phyloP scores from a whole-genome alignment of 306 rosid genomes.

The Argentina anserina region DNA sequence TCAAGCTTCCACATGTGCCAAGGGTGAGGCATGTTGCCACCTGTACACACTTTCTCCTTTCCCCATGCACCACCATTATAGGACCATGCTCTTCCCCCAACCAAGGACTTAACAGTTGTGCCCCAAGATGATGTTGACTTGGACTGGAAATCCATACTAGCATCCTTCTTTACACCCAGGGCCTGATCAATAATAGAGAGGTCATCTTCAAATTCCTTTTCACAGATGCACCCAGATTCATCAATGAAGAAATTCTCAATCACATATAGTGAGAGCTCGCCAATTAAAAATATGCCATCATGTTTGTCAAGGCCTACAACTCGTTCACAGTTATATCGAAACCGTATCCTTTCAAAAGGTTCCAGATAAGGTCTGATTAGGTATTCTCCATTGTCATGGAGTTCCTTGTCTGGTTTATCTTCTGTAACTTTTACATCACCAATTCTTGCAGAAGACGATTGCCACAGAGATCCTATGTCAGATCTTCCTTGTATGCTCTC shows the following conservation, averaged over 20 bases:
- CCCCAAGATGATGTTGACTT: slow-evolving; percentile 76
- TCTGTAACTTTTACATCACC: slow-evolving; percentile 59
- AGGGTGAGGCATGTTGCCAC: slow-evolving; percentile 85
- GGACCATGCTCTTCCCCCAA: slow-evolving; percentile 99
- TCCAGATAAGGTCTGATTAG: slow-evolving; percentile 94
- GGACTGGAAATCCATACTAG: slow-evolving; percentile 75
- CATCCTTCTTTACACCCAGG: slow-evolving; percentile 93
- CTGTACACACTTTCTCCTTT: slow-evolving; percentile 76
- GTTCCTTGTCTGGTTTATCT: slow-evolving; percentile 76
- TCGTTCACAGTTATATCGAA: slow-evolving; percentile 91
- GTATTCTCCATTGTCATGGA: slow-evolving; percentile 86
- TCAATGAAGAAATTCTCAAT: slow-evolving; percentile 90
- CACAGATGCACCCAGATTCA: slow-evolving; percentile 81
- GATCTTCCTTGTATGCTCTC: slow-evolving; percentile 78
- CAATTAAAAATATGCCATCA: slow-evolving; percentile 95
- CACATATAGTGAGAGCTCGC: slow-evolving; percentile 86
- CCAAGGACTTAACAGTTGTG: slow-evolving; percentile 52
- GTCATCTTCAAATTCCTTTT: slow-evolving; percentile 85
- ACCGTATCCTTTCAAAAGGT: slow-evolving; percentile 77
- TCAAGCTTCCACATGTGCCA: slow-evolving; percentile 99
- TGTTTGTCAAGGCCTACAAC: slow-evolving; percentile 97
- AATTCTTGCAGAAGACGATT: slow-evolving; percentile 59
- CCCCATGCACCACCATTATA: slow-evolving; percentile 99
- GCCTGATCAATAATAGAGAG: slow-evolving; percentile 97
- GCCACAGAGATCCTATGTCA: slow-evolving; percentile 77